Conservation (phyloP, 2,329 filamentous ascomycete genomes). For the Chalara sp. region DNA sequence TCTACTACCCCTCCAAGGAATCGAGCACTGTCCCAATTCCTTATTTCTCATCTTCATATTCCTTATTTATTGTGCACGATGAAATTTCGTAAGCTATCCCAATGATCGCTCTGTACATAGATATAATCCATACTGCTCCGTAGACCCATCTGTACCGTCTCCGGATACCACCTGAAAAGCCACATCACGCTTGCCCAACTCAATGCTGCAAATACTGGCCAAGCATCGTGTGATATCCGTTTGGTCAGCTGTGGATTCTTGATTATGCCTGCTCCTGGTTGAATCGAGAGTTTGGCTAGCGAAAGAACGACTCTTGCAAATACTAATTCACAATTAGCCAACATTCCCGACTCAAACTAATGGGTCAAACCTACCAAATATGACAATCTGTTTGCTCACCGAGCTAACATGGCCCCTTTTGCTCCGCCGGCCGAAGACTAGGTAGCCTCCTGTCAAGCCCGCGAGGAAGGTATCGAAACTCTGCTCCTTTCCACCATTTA, state of each 20-base stretch:
- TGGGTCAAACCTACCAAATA: slow-evolving; percentile 49
- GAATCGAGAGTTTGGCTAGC: slow-evolving; percentile 74
- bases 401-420: slow-evolving; percentile 65
- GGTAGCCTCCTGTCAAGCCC: slow-evolving; percentile 82
- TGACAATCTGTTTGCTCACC: slow-evolving; percentile 94
- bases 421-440: slow-evolving; percentile 72
- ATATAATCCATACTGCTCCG: slow-evolving; percentile 97
- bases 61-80: slow-evolving; percentile 71
- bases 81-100: slow-evolving; percentile 80
- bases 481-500: slow-evolving; percentile 56
- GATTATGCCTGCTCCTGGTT: slow-evolving; percentile 48
- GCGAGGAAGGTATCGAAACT: slow-evolving; percentile 80
- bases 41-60: too few species aligned
- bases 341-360: not conserved
- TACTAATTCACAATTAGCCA: slow-evolving; percentile 37
- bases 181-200: slow-evolving; percentile 96
- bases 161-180: slow-evolving; percentile 85
- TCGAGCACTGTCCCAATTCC: too few species aligned
- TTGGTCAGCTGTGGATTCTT: slow-evolving; percentile 36
- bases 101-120: slow-evolving; percentile 82
- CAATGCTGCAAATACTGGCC: slow-evolving; percentile 85
- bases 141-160: slow-evolving; percentile 84
- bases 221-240: slow-evolving; percentile 63
- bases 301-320: slow-evolving; percentile 87
- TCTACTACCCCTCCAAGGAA: too few species aligned